These are phyloP conservation scores for Wickerhamomyces sp. DNA, from an alignment of 1,139 yeast species.

Conservation along the genomic window DNA sequence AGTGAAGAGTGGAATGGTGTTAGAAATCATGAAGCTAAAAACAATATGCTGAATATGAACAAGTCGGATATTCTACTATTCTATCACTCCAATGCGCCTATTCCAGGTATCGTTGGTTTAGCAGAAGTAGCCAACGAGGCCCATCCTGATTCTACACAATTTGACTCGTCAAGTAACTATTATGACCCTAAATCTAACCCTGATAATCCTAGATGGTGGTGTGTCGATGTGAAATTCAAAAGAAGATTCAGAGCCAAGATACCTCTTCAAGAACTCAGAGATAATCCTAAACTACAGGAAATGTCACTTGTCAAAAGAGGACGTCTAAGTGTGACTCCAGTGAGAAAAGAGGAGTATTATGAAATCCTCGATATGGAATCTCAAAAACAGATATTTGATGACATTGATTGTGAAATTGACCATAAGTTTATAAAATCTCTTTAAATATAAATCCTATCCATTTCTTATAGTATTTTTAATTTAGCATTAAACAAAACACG, in stretches of 20 bases:
- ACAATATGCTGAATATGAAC: conserved; percentile 42
- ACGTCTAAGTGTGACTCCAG: conserved; percentile 46
- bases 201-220: conserved; percentile 48
- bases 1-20: conserved; percentile 53
- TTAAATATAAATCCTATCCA: background rate
- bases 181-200: conserved; percentile 40
- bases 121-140: conserved; percentile 39
- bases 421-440: conserved; percentile 6
- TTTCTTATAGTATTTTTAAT: background rate
- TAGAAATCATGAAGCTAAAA: conserved; percentile 50
- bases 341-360: conserved; percentile 37
- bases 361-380: conserved; percentile 32
- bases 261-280: conserved; percentile 33
- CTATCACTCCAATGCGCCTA: conserved; percentile 49
- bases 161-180: conserved; percentile 37
- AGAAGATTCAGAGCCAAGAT: conserved; percentile 39
- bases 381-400: conserved; percentile 22
- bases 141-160: conserved; percentile 36
- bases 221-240: conserved; percentile 43
- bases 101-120: conserved; percentile 50
- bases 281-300: conserved; percentile 29
- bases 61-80: conserved; percentile 42
- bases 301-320: conserved; percentile 43
- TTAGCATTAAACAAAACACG: background rate
- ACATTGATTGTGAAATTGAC: conserved; percentile 31